Base-by-base conservation (phyloP, 495 filamentous ascomycete genomes). In the Hyaloscypha variabilis region DNA sequence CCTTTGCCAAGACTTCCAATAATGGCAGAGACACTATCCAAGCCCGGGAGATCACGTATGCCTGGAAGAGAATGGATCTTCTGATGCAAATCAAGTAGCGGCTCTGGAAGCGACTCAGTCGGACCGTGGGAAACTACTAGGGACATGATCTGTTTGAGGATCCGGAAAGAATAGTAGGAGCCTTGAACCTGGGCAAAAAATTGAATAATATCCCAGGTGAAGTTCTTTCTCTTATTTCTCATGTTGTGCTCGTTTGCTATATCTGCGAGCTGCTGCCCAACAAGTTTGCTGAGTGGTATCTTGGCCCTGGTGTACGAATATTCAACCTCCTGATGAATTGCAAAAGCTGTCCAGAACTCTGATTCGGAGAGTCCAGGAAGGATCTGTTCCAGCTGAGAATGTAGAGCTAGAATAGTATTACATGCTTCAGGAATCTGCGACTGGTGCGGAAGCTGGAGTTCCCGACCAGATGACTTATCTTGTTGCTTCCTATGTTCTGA, bases 131-230 rank as follows among this genome's bases (percentile, higher is more conserved):
- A 30, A 1, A 71, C 5, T 6, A 73, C 67, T 19, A 82, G 67
- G 3, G 72, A 65, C 10, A 87, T 58, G 1, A 88, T 71, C 64
- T 92, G 88, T 34, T 79, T 78, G 2, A 88, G 69, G 64, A 92
- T 88, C 29, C 90, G 81, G 0, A 93, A 68, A 0, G 90, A 90
- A 67, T 92, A 92, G 8, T 83, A 75, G 4, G 81, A 82, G 3
- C 85, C 85, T 30, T 91, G 85, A 0, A 86, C 72, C 65, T 91
- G 86, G 6, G 88, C 88, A 14, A 79, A 70, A 13, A 90, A 79
- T 56, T 93, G 90, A 24, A 91, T 72, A 26, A 84, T 79, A 1
- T 81, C 79, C 91, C 90, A 92, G 8, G 77, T 76, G 34, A 65
- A 26, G 24, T n/a, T 17, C 2, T 67, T 56, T 23, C 74, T 65